Evolutionary conservation across 2,329 filamentous ascomycete species (phyloP), one percentile per base, ranked within the genome.

Genomic region (Fusarium sp.): DNA sequence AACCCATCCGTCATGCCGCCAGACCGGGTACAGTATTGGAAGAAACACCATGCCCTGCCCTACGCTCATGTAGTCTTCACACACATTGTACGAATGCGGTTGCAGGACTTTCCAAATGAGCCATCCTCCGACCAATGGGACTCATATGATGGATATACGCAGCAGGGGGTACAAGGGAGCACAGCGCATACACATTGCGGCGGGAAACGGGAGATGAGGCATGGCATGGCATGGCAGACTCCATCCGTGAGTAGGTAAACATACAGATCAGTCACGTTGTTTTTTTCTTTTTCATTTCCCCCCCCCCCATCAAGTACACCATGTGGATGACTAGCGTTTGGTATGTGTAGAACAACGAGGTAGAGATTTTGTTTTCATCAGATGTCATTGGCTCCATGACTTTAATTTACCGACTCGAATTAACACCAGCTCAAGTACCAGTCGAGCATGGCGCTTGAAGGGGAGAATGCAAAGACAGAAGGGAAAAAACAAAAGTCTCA

Each of bases 201-300:
- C 57, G 69, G 59, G 69, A 75, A 74, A 62, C 62, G 55, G 67
- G 71, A 75, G 58, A 73, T 69, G 70, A 75, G 62, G 67, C 50
- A 69, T 72, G 55, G 54, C 45, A 35, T 58, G 55, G 47, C 57
- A 55, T 62, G 35, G 20, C 38, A 65, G 56, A 59, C 46, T 59
- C 38, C 44, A 45, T 49, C 46, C 13, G 22, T 39, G 27, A 25
- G 12, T 46, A 46, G 25, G 44, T 27, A 50, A 25, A 50, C 47
- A 18, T 25, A 35, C 47, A 50, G 18, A 35, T 49, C 63, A 45
- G 54, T 70, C 53, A 52, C 50, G 47, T 66, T 63, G 59, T 54
- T 60, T 58, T 44, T 35, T 50, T 25, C 25, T 25, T 25, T 25
- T 25, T 25, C 25, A 25, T 25, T 25, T 25, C 25, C 25, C 25